Base-by-base conservation (phyloP, 2,329 filamentous ascomycete genomes). In the Trichoderma sp. region DNA sequence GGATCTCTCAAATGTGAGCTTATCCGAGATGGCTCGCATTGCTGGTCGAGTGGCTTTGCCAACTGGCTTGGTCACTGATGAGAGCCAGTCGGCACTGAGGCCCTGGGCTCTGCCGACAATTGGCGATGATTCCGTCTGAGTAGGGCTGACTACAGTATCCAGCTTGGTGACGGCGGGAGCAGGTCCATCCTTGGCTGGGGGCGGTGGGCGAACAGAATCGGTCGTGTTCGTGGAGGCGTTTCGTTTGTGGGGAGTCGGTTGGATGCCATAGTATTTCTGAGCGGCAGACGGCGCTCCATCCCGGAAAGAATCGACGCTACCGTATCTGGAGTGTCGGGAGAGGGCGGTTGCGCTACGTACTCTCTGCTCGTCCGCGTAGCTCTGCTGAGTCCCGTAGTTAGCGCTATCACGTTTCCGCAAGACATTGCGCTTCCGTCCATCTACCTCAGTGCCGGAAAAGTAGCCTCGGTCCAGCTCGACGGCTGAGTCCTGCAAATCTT, bases 391-490 rank as follows among this genome's bases (percentile, higher is more conserved):
- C 47, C 91, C 90, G 80, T 93, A 89, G 32, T 82, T 83, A 62
- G 71, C 81, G 73, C 88, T 91, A 72, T 90, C 88, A 71, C 93
- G 91, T 82, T 96, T 97, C 80, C 93, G 93, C 74, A 98, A 84
- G 61, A 96, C 85, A 78, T 94, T 97, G 59, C 93, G 88, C 76
- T 88, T 90, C 71, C 92, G 89, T 57, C 88, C 88, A 74, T 98
- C 94, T 12, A 90, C 85, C 77, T 98, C 95, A 17, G 92, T 92
- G 3, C 95, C 94, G 8, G 95, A 98, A 78, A 98, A 97, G 80
- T 98, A 98, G 28, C 95, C 95, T 43, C 94, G 89, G 77, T 98
- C 96, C 17, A 93, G 81, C 73, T 97, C 93, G 28, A 84, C 81
- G 17, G 83, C 82, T 9, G 84, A 84, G 72, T 88, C 86, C 73